These are phyloP conservation scores for Gelatoporia subvermispora DNA, from an alignment of 768 basidiomycete genomes.

Conservation along the genomic window DNA sequence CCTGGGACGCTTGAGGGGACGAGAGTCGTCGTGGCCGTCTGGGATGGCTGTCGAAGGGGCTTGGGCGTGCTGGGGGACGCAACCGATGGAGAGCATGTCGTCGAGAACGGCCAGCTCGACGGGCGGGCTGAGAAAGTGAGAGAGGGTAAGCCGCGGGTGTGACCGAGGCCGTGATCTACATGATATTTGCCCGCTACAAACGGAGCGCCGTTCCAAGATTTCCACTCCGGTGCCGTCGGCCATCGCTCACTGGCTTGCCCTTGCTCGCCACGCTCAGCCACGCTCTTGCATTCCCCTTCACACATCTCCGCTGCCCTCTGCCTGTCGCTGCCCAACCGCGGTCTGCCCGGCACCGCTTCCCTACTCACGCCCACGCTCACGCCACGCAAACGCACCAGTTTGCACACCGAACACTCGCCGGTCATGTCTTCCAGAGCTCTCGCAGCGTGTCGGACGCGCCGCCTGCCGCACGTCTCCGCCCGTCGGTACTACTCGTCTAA, in stretches of 20 bases:
- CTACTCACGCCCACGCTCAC: background rate
- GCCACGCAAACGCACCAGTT: no score
- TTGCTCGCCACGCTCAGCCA: background rate
- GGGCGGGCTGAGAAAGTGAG: slow-evolving; percentile 10
- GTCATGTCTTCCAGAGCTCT: background rate
- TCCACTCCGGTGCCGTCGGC: no score
- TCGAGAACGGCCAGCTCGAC: background rate
- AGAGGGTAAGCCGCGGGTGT: slow-evolving; percentile 9
- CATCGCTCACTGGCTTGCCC: background rate
- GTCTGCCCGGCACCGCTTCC: background rate
- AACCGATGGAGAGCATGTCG: slow-evolving; percentile 12
- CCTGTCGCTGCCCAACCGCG: background rate
- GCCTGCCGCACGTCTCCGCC: no score
- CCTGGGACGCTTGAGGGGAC: slow-evolving; percentile 19
- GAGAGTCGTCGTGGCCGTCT: slow-evolving; percentile 11
- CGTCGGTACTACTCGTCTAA: background rate
- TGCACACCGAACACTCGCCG: background rate
- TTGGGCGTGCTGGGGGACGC: slow-evolving; percentile 10
- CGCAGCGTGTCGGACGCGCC: no score
- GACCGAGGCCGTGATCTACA: background rate
- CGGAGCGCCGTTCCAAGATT: no score
- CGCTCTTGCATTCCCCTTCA: no score
- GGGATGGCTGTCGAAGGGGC: slow-evolving; percentile 10
- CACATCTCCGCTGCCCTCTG: background rate
- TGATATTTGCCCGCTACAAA: background rate